A percentile compares a stretch with the other conserved stretches of the same genome.
phyloP scores from a whole-genome alignment of 2,329 filamentous ascomycete genomes.

The Sarocladium kiliense region DNA sequence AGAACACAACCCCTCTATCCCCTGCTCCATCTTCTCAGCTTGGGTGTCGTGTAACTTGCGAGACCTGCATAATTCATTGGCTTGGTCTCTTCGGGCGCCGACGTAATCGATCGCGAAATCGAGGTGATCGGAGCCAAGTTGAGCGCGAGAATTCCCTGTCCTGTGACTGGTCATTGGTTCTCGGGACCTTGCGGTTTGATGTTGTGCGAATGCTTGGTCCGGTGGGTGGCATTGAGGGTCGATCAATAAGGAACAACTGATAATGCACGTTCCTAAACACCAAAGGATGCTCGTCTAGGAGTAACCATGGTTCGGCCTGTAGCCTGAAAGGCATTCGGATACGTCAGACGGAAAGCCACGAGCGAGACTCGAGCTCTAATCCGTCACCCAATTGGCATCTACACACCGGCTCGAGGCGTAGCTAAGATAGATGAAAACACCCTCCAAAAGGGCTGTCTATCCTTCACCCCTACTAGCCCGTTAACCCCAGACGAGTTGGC shows the following conservation, averaged over 20 bases:
- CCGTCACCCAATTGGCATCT: background rate
- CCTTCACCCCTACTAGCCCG: background rate
- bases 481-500: background rate
- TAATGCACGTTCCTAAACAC: background rate
- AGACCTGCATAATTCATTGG: background rate
- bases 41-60: background rate
- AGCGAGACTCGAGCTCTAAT: background rate
- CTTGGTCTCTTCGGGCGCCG: slow-evolving; percentile 1
- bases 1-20: background rate
- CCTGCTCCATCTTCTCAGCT: background rate
- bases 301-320: slow-evolving; percentile 6
- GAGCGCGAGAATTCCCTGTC: background rate
- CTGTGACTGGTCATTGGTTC: background rate
- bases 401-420: background rate
- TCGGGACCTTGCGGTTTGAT: slow-evolving; percentile 2
- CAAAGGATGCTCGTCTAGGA: background rate
- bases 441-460: background rate
- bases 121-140: background rate
- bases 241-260: background rate
- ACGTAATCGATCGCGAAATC: slow-evolving; percentile 7
- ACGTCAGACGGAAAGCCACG: background rate
- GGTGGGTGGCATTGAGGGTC: background rate
- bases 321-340: background rate
- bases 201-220: background rate
- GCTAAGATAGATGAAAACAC: slow-evolving; percentile 1